Evolutionary conservation across 1,284 basidiomycete species (phyloP), one percentile per base, ranked within the genome.

Genomic region (Neonothopanus nambi): DNA sequence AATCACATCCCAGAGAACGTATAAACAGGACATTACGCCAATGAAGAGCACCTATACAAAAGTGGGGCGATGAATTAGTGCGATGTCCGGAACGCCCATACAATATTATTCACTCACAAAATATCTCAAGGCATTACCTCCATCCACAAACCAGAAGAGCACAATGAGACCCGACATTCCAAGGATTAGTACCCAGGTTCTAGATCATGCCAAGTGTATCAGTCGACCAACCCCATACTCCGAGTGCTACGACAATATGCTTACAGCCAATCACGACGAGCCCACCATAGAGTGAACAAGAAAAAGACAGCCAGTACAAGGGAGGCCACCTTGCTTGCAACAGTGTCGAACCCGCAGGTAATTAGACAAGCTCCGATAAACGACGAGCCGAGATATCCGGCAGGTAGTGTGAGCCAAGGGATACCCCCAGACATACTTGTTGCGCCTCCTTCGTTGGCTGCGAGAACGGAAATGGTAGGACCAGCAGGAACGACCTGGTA

Each of bases 391-490:
- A 98, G 85, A 68, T 98, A 98, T 35, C 94, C 94, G 1, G 93
- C 93, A 0, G 92, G 92, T 0, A 93, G 77, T 1, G 93, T 92
- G 46, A 96, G 77, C 77, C 88, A 90, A 9, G 85, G 78, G 39
- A 97, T 87, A 1, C 95, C 96, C 23, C 95, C 95, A 35, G 92
- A 85, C 95, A 98, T 98, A 26, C 83, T 77, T 0, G 96, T 98
- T 11, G 88, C 85, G 1, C 96, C 96, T 15, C 95, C 95, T 72
- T 97, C 95, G 64, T 97, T 89, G 30, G 93, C 89, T 91, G 61
- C 44, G 41, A 30, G 53, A 41, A 59, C 69, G 67, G 55, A 67
- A 47, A 57, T 58, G 28, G n/a, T n/a, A 21, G 24, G 8, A 8
- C 17, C 59, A 39, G 58, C 50, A 33, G 61, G 53, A 61, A 61